phyloP scores from a whole-genome alignment of 2,329 filamentous ascomycete genomes.

The Mariannaea sp. region DNA sequence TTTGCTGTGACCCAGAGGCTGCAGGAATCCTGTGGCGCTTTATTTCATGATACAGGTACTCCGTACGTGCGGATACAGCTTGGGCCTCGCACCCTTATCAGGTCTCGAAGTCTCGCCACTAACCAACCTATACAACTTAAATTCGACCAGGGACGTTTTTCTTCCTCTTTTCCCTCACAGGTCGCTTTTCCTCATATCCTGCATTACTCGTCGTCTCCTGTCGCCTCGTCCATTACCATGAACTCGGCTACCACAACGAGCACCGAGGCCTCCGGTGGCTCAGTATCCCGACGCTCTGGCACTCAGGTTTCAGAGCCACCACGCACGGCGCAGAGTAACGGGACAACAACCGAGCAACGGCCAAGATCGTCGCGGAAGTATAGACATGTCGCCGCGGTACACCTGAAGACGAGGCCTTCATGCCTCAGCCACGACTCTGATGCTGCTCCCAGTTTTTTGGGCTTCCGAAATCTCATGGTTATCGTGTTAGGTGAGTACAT shows the following conservation, averaged over 20 bases:
- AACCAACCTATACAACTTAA: conserved; percentile 22
- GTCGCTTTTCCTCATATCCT: neutral
- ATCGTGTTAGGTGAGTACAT: conserved; percentile 76
- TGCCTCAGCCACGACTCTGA: conserved; percentile 84
- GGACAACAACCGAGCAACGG: conserved; percentile 31
- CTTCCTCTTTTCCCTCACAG: neutral
- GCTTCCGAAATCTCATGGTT: conserved; percentile 95
- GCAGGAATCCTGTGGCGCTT: conserved; percentile 16
- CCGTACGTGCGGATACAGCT: neutral
- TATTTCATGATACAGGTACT: conserved; percentile 10
- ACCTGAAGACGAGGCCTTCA: conserved; percentile 72
- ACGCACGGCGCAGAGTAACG: conserved; percentile 27
- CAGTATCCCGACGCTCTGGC: conserved; percentile 31
- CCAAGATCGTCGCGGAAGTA: conserved; percentile 63
- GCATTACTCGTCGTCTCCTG: conserved; percentile 2
- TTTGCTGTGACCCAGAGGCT: conserved; percentile 6
- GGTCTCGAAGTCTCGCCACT: conserved; percentile 20
- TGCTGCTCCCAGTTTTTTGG: conserved; percentile 80
- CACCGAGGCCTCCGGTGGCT: conserved; percentile 39
- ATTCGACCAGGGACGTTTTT: conserved; percentile 3
- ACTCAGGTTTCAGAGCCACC: conserved; percentile 38
- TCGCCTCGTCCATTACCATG: conserved; percentile 40
- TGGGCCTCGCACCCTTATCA: conserved; percentile 12
- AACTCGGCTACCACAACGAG: conserved; percentile 49
- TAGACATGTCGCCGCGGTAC: conserved; percentile 88